Percentiles rank a stretch among this genome's conserved stretches.
phyloP scores from a whole-genome alignment of 768 basidiomycete species.

The Heimioporus sp. region DNA sequence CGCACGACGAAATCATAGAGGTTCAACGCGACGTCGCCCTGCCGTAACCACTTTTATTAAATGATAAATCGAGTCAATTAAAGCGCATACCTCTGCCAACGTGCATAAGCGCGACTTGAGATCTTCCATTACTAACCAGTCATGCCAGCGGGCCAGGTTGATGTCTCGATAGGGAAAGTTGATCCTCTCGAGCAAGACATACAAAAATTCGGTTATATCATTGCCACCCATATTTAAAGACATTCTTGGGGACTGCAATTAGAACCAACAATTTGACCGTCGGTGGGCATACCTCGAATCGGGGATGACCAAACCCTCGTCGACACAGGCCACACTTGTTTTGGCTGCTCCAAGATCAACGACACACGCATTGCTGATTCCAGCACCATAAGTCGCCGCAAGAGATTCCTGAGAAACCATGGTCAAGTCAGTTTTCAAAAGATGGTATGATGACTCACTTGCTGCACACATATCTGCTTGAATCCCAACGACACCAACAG shows the following conservation, averaged over 20 bases:
- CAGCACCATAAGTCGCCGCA: conserved; percentile 93
- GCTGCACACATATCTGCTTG: conserved; percentile 89
- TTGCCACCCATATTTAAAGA: conserved; percentile 87
- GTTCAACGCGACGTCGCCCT: conserved; percentile 90
- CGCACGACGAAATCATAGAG: conserved; percentile 89
- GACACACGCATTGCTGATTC: conserved; percentile 92
- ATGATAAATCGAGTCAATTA: not conserved
- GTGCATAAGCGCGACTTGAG: conserved; percentile 85
- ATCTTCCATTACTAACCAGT: conserved; percentile 91
- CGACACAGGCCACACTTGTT: conserved; percentile 89
- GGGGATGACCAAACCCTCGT: conserved; percentile 84
- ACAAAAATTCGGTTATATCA: conserved; percentile 89
- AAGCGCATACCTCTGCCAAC: conserved; percentile 70
- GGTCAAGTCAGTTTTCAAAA: not conserved
- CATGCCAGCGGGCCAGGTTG: conserved; percentile 72
- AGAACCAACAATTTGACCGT: conserved; percentile 1
- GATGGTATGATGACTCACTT: conserved; percentile 46
- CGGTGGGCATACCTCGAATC: conserved; percentile 71
- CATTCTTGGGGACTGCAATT: conserved; percentile 46
- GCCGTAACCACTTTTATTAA: conserved; percentile 8
- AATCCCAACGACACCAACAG: conserved; percentile 83
- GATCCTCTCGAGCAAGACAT: conserved; percentile 74
- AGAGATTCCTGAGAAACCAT: conserved; percentile 68
- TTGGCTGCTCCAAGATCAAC: conserved; percentile 88
- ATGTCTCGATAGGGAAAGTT: conserved; percentile 87